phyloP scores from a whole-genome alignment of 1,284 basidiomycete species.

The Cutaneotrichosporon dermatis region DNA sequence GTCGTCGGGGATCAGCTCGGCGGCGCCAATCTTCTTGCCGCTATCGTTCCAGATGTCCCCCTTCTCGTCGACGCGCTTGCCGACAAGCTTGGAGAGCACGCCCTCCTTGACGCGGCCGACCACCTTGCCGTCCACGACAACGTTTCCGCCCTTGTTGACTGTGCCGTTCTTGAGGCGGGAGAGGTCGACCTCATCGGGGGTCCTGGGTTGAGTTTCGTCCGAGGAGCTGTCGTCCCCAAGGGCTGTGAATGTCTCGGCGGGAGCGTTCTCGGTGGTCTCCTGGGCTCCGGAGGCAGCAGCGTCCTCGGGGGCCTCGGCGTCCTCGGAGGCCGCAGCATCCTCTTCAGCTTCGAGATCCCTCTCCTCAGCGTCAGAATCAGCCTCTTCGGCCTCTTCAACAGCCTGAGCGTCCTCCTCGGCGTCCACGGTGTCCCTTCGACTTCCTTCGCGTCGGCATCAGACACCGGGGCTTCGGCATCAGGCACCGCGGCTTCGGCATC shows the following conservation, averaged over 20 bases:
- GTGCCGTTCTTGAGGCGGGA: background rate
- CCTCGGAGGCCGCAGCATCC: background rate
- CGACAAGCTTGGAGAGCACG: background rate
- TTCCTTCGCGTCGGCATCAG: background rate
- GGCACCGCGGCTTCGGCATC: background rate
- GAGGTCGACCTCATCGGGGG: background rate
- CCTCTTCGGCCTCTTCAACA: background rate
- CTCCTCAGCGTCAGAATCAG: background rate
- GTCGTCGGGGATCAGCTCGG: conserved; percentile 1
- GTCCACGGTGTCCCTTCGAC: no score
- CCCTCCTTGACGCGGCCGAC: conserved; percentile 2
- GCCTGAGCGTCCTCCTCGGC: background rate
- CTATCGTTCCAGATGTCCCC: conserved; percentile 5
- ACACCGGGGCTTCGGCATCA: background rate
- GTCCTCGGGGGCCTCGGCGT: background rate
- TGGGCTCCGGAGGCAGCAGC: background rate
- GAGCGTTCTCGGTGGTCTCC: background rate
- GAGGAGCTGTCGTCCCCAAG: background rate
- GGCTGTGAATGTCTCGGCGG: background rate
- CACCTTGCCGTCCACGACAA: conserved; percentile 2
- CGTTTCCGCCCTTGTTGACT: conserved; percentile 5
- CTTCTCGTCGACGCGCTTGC: conserved; percentile 1
- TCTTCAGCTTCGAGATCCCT: background rate
- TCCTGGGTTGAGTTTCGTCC: background rate
- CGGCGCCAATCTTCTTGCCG: conserved; percentile 1